Conservation (phyloP, 2,329 filamentous ascomycete species). For the Lasiodiplodia theobromae region DNA sequence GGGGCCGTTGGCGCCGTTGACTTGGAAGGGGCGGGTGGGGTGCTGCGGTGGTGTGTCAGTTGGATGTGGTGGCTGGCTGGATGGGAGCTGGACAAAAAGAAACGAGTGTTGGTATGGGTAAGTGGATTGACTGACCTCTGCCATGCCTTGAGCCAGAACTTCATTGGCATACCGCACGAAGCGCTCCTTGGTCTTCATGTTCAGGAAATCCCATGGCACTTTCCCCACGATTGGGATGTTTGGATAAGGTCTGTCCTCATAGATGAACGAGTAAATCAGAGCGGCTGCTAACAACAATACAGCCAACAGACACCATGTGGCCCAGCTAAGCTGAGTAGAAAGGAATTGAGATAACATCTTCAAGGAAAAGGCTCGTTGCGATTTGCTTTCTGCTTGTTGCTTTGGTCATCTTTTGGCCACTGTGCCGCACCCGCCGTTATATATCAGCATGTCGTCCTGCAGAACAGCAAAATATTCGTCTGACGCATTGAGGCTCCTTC, state of each 20-base stretch:
- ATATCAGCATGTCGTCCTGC: not conserved
- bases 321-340: conserved; percentile 4
- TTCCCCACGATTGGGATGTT: conserved; percentile 8
- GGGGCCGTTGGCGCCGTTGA: conserved; percentile 22
- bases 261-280: conserved; percentile 17
- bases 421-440: conserved; percentile 1
- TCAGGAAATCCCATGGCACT: conserved; percentile 11
- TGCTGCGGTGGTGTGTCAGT: not conserved
- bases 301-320: conserved; percentile 5
- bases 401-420: not conserved
- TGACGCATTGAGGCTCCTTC: conserved; percentile 6
- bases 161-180: conserved; percentile 11
- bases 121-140: not conserved
- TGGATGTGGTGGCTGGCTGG: not conserved
- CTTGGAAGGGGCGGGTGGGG: conserved; percentile 1
- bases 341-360: not conserved
- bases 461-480: not conserved
- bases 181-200: conserved; percentile 21
- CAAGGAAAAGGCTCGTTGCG: not conserved
- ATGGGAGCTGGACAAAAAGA: too few species aligned
- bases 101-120: not conserved
- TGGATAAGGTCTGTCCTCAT: conserved; percentile 21
- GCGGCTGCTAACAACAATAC: not conserved
- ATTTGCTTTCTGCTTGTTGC: not conserved
- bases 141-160: conserved; percentile 10